phyloP scores from a whole-genome alignment of 2,329 filamentous ascomycete species.

The Arthrobotrys sinensis region DNA sequence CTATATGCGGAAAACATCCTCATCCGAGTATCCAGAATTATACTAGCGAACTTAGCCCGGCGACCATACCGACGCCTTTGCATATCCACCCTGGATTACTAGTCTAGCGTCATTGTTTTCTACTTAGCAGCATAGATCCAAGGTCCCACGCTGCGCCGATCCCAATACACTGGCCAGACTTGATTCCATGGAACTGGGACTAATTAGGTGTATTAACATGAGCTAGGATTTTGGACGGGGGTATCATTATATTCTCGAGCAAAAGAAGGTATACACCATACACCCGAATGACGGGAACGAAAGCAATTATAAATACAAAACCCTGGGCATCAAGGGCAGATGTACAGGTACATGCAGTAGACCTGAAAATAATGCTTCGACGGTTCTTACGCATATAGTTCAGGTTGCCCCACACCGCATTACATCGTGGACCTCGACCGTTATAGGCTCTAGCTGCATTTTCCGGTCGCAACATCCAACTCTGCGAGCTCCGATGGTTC shows the following conservation, averaged over 20 bases:
- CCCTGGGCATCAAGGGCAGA: background rate
- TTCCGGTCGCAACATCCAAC: slow-evolving; percentile 44
- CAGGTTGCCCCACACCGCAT: background rate
- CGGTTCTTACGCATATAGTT: background rate
- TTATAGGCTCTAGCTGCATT: slow-evolving; percentile 39
- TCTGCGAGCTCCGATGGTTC: slow-evolving; percentile 75
- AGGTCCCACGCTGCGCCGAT: background rate
- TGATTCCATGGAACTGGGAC: slow-evolving; percentile 29
- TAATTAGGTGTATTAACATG: slow-evolving; percentile 1
- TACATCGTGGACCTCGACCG: background rate
- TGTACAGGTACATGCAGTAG: background rate
- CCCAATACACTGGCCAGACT: slow-evolving; percentile 1
- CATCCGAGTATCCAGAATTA: background rate
- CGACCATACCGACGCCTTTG: background rate
- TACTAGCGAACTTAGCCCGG: background rate
- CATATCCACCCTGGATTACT: background rate
- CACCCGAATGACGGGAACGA: background rate
- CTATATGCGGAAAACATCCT: slow-evolving; percentile 9
- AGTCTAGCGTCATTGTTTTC: background rate
- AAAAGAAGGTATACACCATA: background rate
- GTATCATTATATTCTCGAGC: slow-evolving; percentile 28
- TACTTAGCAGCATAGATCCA: background rate
- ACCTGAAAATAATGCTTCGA: background rate
- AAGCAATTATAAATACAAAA: slow-evolving; percentile 12
- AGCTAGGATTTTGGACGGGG: background rate